Evolutionary conservation across 148 eudicot species (phyloP), one percentile per base, ranked within the genome.

Genomic region (Euryodendron excelsum): DNA sequence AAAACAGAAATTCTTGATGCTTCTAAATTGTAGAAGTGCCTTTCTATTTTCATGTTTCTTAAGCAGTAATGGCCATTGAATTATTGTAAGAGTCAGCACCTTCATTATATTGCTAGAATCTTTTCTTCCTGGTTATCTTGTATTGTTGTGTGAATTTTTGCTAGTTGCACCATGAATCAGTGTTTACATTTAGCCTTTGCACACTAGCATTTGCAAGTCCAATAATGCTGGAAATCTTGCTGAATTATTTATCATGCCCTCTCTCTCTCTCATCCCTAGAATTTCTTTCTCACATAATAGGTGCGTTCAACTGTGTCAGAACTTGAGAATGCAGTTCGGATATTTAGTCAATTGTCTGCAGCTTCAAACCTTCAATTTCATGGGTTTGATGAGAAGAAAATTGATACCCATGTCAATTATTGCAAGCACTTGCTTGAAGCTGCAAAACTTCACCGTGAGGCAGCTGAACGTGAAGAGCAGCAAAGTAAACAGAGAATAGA

Each of bases 361-460:
- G 89, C 90, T 78, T 94, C 95, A 59, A 86, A 88, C 75, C 91
- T 88, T 73, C 93, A 96, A 21, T 87, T 87, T 77, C 99, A 96
- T 80, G 98, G 98, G 71, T 93, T 96, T 83, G 99, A 96, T 73
- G 98, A 93, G 88, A 96, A 93, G 86, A 96, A 93, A 88, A 90
- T 96, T 74, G 99, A 91, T 39, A 96, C 99, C 71, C 99, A 96
- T 86, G 94, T 96, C 76, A 90, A 87, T 77, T 96, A 96, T 73
- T 96, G 99, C 87, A 88, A 96, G 82, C 94, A 90, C 87, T 88
- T 96, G 80, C 88, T 93, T 61, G 92, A 87, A 33, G 93, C 89
- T 82, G 98, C 98, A 52, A 91, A 87, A 82, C 90, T 93, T 76
- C 97, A 96, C 78, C 85, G 88, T 66, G 97, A 93, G 81, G 94